Evolutionary conservation across 495 filamentous ascomycete genomes (phyloP), one percentile per base, ranked within the genome.

Genomic region (Penicillium psychrofluorescens): DNA sequence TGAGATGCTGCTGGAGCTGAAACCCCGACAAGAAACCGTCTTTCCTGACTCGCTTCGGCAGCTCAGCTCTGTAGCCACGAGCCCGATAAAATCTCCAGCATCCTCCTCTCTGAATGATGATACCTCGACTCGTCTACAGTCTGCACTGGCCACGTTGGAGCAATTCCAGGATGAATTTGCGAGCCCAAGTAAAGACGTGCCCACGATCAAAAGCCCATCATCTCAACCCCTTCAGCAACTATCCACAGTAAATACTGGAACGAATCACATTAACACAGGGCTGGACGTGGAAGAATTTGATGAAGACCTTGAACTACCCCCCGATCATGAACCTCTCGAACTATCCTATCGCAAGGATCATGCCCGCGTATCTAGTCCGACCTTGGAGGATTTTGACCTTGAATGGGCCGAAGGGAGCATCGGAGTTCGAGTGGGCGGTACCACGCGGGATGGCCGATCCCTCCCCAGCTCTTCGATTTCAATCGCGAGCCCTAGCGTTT

Each of bases 321-420:
- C 59, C 0, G 69, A 72, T 51, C 75, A 80, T 11, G 65, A 75
- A 38, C 64, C 66, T 14, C 63, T 90, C 6, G 75, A 71, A 50
- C 71, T 90, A 32, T 76, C 80, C 22, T 67, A 68, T 36, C 73
- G 67, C 29, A 78, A 76, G 56, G 77, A 81, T 16, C 70, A 72
- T 14, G 71, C 80, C 3, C 77, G 72, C 48, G 78, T 73, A 11
- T 75, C 78, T 10, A 68, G 76, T 28, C 76, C 68, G 39, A 64
- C 68, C 7, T 66, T 84, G 40, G 88, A 91, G 31, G 91, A 95
- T 44, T 79, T 94, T 45, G 68, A 96, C 57, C 44, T 77, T 16
- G 86, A 89, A 51, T 95, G 90, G 90, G 83, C 86, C 29, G 92
- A 97, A 64, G 89, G 88, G 28, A 95, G 88, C 62, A 74, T 94